Conservation (phyloP, 352 stramenopile genomes). For the Pythium grandisporangium region DNA sequence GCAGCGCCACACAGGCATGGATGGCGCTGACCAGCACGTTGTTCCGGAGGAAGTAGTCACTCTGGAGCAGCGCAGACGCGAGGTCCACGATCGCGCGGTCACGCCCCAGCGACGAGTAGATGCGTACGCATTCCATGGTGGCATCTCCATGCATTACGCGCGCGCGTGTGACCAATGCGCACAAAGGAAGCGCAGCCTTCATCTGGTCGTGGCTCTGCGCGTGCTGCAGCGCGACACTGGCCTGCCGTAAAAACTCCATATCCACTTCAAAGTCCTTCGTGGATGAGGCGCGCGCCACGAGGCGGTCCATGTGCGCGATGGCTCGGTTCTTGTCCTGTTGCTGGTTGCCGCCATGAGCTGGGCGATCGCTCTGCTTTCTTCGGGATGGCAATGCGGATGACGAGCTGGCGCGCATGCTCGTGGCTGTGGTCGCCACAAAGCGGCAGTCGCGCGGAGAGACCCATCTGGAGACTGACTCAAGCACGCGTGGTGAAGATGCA, state of each 20-base stretch:
- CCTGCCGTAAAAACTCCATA: slow-evolving; percentile 38
- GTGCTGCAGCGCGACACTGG: slow-evolving; percentile 27
- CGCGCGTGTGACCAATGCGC: slow-evolving; percentile 29
- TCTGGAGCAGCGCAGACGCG: slow-evolving; percentile 34
- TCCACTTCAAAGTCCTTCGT: slow-evolving; percentile 23
- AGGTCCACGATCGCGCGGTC: slow-evolving; percentile 40
- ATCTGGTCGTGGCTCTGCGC: slow-evolving; percentile 46
- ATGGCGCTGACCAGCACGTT: slow-evolving; percentile 45
- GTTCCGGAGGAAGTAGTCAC: slow-evolving; percentile 65
- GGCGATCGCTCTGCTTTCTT: not conserved
- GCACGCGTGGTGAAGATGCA: too few relatives aligned
- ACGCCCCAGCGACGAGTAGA: slow-evolving; percentile 46
- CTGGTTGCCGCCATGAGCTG: not conserved
- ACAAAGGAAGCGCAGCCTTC: slow-evolving; percentile 47
- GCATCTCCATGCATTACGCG: slow-evolving; percentile 25
- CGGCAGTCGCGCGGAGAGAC: too few relatives aligned
- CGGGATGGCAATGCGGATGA: too few relatives aligned
- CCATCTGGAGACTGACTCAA: too few relatives aligned
- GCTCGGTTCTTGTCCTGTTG: slow-evolving; percentile 2
- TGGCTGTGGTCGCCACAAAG: too few relatives aligned
- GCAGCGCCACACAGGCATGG: slow-evolving; percentile 40
- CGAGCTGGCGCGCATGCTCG: too few relatives aligned
- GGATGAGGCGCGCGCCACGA: slow-evolving; percentile 21
- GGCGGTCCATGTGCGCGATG: slow-evolving; percentile 24
- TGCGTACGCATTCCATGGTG: slow-evolving; percentile 45